Percentiles rank a stretch among this genome's conserved stretches.
Evolutionary conservation across 2,329 filamentous ascomycete species (phyloP).

Genomic region (Hymenoscyphus fructigenus): DNA sequence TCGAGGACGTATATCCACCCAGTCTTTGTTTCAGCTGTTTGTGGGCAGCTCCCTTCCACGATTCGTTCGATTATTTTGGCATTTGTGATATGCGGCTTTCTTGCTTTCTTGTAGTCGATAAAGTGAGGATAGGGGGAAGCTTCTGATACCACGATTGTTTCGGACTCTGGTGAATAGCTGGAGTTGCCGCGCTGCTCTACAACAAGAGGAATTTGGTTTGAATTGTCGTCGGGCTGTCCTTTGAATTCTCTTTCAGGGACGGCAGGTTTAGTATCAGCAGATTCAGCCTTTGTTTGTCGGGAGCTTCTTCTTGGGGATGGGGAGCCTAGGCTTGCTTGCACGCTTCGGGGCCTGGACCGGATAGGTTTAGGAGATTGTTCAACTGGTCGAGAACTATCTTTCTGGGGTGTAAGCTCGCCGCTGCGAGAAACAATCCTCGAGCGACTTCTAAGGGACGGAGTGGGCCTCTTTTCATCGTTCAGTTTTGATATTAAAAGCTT

Average conservation of each 20-base stretch:
- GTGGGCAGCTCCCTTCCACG: neutral
- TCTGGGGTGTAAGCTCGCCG: neutral
- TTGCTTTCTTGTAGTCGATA: neutral
- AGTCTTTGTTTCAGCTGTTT: neutral
- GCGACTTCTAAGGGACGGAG: neutral
- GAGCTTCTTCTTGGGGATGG: neutral
- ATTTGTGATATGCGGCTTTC: neutral
- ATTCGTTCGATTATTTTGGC: neutral
- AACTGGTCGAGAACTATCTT: neutral
- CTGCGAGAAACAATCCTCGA: neutral
- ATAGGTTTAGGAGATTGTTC: neutral
- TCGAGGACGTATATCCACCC: conserved; percentile 18
- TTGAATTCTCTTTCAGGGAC: neutral
- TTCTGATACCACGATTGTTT: neutral
- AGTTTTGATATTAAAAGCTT: neutral
- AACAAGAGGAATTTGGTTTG: neutral
- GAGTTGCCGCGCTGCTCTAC: neutral
- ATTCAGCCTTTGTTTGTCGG: neutral
- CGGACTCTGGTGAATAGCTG: neutral
- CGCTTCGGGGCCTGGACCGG: neutral
- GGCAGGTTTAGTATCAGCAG: neutral
- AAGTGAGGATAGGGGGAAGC: neutral
- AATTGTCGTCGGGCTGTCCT: neutral
- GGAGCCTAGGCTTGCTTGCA: neutral
- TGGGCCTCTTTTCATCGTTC: neutral